Evolutionary conservation across 2,329 filamentous ascomycete species (phyloP).

Genomic region (Davidsoniella virescens): DNA sequence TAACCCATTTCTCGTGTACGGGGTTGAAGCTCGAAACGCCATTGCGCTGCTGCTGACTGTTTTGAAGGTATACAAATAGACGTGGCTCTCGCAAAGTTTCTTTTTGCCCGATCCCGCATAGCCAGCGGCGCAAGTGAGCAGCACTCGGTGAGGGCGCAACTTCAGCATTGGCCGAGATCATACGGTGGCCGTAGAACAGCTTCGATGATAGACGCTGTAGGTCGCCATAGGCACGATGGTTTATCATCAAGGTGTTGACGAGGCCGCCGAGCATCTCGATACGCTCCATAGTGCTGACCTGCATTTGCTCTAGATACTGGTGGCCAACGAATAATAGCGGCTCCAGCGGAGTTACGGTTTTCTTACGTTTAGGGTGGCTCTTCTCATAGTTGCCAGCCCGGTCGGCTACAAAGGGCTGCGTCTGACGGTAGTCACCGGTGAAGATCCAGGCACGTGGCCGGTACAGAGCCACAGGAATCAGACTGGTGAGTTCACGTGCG

Average conservation of each 20-base stretch:
- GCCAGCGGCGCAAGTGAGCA: conserved; percentile 18
- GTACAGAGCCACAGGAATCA: conserved; percentile 29
- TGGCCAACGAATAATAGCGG: conserved; percentile 2
- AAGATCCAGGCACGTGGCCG: conserved; percentile 28
- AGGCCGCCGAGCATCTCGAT: conserved; percentile 20
- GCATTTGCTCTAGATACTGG: conserved; percentile 20
- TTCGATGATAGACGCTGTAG: conserved; percentile 26
- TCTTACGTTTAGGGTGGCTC: neutral
- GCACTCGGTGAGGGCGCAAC: conserved; percentile 18
- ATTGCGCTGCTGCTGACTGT: conserved; percentile 17
- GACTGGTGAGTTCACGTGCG: conserved; percentile 27
- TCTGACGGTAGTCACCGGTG: conserved; percentile 30
- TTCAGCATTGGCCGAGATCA: conserved; percentile 21
- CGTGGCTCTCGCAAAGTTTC: conserved; percentile 22
- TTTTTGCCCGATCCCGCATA: conserved; percentile 17
- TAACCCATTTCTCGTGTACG: conserved; percentile 23
- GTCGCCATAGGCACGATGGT: conserved; percentile 23
- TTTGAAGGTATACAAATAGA: conserved; percentile 20
- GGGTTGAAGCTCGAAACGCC: conserved; percentile 27
- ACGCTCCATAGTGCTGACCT: conserved; percentile 25
- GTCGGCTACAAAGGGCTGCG: conserved; percentile 25
- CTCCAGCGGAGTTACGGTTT: conserved; percentile 3
- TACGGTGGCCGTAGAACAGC: conserved; percentile 26
- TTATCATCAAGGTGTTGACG: conserved; percentile 21
- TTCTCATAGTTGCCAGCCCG: neutral